phyloP scores from a whole-genome alignment of 768 basidiomycete species.

The Rhizopogon roseolus region DNA sequence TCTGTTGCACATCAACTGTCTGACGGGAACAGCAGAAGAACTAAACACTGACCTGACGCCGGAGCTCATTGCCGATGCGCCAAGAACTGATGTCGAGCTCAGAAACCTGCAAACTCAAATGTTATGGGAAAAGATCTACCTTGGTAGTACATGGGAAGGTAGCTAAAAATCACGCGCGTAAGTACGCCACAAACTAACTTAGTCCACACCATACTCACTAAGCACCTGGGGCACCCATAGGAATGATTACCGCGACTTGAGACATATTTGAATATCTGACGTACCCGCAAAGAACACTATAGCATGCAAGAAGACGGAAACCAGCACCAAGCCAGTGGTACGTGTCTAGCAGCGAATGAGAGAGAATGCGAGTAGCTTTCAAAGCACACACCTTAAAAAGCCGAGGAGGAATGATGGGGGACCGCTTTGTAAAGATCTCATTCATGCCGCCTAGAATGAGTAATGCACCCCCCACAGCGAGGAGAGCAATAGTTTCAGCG shows the following conservation, averaged over 20 bases:
- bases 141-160: conserved; percentile 39
- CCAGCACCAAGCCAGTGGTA: conserved; percentile 29
- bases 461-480: conserved; percentile 29
- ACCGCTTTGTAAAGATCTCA: conserved; percentile 27
- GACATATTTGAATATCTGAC: neutral
- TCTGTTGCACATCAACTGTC: conserved; percentile 15
- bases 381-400: conserved; percentile 27
- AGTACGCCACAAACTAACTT: neutral
- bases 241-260: neutral
- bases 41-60: conserved; percentile 22
- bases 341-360: conserved; percentile 23
- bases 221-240: conserved; percentile 12
- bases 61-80: conserved; percentile 28
- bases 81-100: conserved; percentile 20
- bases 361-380: neutral
- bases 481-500: conserved; percentile 30
- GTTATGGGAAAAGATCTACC: conserved; percentile 6
- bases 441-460: conserved; percentile 27
- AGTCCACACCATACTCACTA: conserved; percentile 14
- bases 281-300: conserved; percentile 23
- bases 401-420: conserved; percentile 36
- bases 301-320: conserved; percentile 30
- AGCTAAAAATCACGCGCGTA: conserved; percentile 13
- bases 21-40: too few species aligned
- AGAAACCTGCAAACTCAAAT: neutral